These are phyloP conservation scores for Talaromyces sp. DNA, from an alignment of 2,329 filamentous ascomycete genomes.

Conservation along the genomic window DNA sequence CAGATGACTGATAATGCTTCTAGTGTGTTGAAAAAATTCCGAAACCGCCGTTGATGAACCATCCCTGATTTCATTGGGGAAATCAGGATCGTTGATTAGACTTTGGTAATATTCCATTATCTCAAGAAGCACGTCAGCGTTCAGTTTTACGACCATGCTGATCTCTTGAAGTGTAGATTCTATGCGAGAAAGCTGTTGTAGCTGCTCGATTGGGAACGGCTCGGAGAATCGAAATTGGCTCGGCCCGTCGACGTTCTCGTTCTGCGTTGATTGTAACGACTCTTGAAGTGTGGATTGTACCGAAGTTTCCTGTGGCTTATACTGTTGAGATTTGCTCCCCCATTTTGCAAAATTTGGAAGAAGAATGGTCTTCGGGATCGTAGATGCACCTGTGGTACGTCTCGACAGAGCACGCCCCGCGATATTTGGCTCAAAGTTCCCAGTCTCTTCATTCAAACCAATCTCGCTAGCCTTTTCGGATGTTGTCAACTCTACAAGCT, in stretches of 20 bases:
- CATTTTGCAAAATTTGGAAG: not conserved
- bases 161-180: conserved; percentile 7
- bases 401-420: not conserved
- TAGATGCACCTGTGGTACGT: not conserved
- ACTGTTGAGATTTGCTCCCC: not conserved
- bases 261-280: not conserved
- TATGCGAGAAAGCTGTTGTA: conserved; percentile 6
- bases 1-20: not conserved
- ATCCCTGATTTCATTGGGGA: not conserved
- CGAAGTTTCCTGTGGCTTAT: not conserved
- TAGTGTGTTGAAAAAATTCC: not conserved
- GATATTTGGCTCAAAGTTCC: not conserved
- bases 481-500: not conserved
- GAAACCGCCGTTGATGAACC: not conserved
- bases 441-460: not conserved
- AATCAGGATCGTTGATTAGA: not conserved
- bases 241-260: not conserved
- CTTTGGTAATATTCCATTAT: conserved; percentile 1
- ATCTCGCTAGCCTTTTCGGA: not conserved
- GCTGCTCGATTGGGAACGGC: conserved; percentile 3
- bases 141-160: conserved; percentile 2
- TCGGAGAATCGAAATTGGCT: conserved; percentile 1
- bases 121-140: conserved; percentile 2
- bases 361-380: not conserved
- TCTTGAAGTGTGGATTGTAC: not conserved